Evolutionary conservation across 2,329 filamentous ascomycete species (phyloP), one percentile per base, ranked within the genome.

Genomic region (Zarea fungicola): DNA sequence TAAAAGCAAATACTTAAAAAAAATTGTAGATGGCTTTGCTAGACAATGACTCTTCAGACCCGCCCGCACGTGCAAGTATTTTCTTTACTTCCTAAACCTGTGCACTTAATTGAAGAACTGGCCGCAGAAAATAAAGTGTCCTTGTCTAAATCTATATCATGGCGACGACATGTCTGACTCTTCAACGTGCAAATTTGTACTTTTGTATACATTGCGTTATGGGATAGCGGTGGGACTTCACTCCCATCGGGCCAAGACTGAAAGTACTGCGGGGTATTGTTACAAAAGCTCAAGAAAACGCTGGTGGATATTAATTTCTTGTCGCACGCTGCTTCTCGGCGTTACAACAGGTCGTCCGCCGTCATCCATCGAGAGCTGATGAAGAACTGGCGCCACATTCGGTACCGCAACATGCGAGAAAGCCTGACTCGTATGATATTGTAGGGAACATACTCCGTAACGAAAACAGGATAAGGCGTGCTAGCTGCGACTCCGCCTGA

Each of bases 341-440:
- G 23, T 46, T 39, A 26, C 26, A 13, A 46, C 25, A 14, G 14
- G 16, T 11, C 32, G 32, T 19, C n/a, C 29, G 37, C 22, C 36
- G 29, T 29, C 18, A 21, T 34, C 29, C n/a, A 22, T 18, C n/a
- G 34, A 35, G 6, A 42, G 26, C 28, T 16, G 16, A 29, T 42
- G 22, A 41, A 22, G 22, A 41, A 26, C 3, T 28, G 21, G 22
- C 45, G 45, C 45, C 37, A 48, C 45, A n/a, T 22, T 25, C 26
- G 22, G 21, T 34, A 9, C 36, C n/a, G 36, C 37, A 48, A 48
- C 16, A 35, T 48, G 29, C 45, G 14, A 48, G 36, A 34, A n/a
- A 11, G 26, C 11, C n/a, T n/a, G 19, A 22, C 23, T 25, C 37
- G 28, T 34, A 9, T 35, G 28, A 8, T n/a, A 48, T 26, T 21